These are phyloP conservation scores for Jatropha podagrica DNA, from an alignment of 441 rosid genomes.

Conservation along the genomic window DNA sequence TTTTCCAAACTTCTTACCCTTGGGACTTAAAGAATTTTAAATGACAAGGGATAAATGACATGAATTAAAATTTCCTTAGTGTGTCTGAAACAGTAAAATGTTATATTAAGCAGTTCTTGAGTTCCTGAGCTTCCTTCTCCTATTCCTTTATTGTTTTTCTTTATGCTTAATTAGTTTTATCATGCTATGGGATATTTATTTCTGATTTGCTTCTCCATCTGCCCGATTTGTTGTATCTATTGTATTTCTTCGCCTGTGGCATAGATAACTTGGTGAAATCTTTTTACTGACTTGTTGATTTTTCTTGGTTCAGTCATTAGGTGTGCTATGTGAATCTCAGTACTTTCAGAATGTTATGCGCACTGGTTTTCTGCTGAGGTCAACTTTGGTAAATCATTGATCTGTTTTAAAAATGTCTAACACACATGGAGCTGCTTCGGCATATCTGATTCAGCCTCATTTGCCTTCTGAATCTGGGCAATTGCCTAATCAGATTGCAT, in stretches of 20 bases:
- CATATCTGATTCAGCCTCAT: conserved; percentile 8
- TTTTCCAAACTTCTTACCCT: background rate
- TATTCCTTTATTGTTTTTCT: background rate
- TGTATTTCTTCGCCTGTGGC: background rate
- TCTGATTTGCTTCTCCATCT: background rate
- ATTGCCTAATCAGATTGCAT: conserved; percentile 2
- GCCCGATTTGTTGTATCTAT: background rate
- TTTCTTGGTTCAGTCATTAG: conserved; percentile 54
- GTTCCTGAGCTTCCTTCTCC: background rate
- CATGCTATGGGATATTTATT: background rate
- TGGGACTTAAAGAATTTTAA: conserved; percentile 1
- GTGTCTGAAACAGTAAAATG: background rate
- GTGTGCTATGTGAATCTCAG: conserved; percentile 84
- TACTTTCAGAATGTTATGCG: conserved; percentile 86
- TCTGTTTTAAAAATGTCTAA: background rate
- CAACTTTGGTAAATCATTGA: conserved; percentile 76
- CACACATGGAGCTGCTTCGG: background rate
- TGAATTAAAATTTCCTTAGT: background rate
- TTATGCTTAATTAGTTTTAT: conserved; percentile 1
- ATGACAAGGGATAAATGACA: background rate
- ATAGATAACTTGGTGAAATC: background rate
- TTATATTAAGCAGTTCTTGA: background rate
- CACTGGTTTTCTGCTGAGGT: conserved; percentile 77
- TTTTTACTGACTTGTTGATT: conserved; percentile 18
- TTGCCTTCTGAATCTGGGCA: conserved; percentile 9